These are phyloP conservation scores for Colletotrichum shisoi DNA, from an alignment of 2,329 filamentous ascomycete species.

Conservation along the genomic window DNA sequence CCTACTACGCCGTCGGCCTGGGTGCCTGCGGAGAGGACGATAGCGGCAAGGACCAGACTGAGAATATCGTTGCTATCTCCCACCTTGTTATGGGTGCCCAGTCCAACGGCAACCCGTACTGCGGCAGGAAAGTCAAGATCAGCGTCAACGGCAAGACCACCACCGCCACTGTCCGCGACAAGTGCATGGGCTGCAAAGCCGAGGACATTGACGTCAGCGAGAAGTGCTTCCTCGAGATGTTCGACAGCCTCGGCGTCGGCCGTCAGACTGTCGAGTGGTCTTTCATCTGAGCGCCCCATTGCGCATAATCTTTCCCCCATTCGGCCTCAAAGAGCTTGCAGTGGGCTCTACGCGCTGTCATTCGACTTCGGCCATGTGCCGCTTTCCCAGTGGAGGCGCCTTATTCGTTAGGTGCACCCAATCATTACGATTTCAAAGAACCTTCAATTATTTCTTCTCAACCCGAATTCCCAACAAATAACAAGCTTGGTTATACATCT, in stretches of 20 bases:
- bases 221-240: conserved; percentile 64
- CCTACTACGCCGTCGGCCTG: conserved; percentile 75
- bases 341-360: conserved; percentile 7
- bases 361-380: conserved; percentile 7
- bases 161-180: conserved; percentile 72
- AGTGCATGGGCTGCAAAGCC: conserved; percentile 73
- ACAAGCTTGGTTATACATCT: conserved; percentile 18
- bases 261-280: conserved; percentile 56
- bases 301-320: conserved; percentile 2
- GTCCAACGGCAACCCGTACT: conserved; percentile 75
- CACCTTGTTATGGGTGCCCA: conserved; percentile 66
- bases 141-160: conserved; percentile 64
- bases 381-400: conserved; percentile 10
- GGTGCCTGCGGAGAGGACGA: conserved; percentile 74
- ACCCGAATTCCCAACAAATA: conserved; percentile 9
- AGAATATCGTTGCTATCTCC: conserved; percentile 75
- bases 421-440: background rate
- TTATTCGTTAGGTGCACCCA: conserved; percentile 1
- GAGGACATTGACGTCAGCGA: conserved; percentile 68
- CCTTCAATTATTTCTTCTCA: conserved; percentile 5
- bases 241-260: conserved; percentile 55
- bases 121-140: conserved; percentile 73
- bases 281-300: conserved; percentile 51
- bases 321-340: conserved; percentile 11
- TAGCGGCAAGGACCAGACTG: conserved; percentile 60